Evolutionary conservation across 2,329 filamentous ascomycete genomes (phyloP), one percentile per base, ranked within the genome.

Genomic region (Thelonectria olida): DNA sequence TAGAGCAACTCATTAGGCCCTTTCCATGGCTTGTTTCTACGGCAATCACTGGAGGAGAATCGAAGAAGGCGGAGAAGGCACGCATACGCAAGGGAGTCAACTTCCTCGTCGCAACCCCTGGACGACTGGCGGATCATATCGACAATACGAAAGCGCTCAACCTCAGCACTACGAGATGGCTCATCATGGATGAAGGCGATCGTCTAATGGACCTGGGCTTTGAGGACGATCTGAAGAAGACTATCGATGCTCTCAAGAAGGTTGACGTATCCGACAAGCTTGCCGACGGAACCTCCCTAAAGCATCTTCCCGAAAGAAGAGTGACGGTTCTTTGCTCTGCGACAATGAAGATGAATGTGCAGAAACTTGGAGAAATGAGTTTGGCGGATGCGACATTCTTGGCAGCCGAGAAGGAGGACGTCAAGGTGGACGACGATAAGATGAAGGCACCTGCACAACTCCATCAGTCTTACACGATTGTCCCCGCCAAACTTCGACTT

Each of bases 121-220:
- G 96, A 72, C 88, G 96, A 63, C 81, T 99, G 60, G 91, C 90
- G 4, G 96, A 99, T 80, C 96, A 99, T 77, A 80, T 99, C 48
- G 90, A 96, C 69, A 93, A 97, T 73, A 99, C 96, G 1, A 89
- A 97, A 76, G 93, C 90, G 0, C 82, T 99, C 53, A 92, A 96
- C 66, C 88, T 98, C 39, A 92, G 91, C 71, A 94, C 90, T 20
- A 95, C 97, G 5, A 85, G 95, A 61, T 99, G 96, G 96, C 81
- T 99, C 22, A 90, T 99, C 2, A 84, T 99, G 6, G 96, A 99
- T 71, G 96, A 99, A 78, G 96, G 96, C 27, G 96, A 99, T 82
- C 87, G 96, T n/a, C 82, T 99, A 74, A 97, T 99, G 95, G 96
- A 99, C 74, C 85, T 98, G 72, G 96, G 96, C 0, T 99, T 99